Conservation (phyloP, 331 rosid genomes). For the Dryas integrifolia region DNA sequence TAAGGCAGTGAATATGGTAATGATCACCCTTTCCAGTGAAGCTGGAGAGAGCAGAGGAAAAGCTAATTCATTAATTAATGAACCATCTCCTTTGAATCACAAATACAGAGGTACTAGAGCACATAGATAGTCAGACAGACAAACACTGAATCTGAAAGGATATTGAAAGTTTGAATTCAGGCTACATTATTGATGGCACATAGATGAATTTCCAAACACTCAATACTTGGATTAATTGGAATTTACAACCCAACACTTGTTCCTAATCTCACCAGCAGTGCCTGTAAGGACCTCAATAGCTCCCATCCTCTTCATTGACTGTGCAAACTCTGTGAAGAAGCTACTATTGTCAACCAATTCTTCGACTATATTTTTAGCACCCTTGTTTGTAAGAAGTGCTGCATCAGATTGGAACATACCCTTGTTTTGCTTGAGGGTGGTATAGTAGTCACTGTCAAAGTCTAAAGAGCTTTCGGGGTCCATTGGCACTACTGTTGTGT, state of each 20-base stretch:
- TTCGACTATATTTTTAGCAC: not conserved
- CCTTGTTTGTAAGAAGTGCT: constrained; percentile 27
- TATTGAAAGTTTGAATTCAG: too few species aligned
- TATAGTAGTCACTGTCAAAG: constrained; percentile 31
- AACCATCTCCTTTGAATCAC: too few species aligned
- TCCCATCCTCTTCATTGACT: constrained; percentile 33
- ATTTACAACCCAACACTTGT: constrained; percentile 29
- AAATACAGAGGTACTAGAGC: too few species aligned
- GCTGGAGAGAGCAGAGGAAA: too few species aligned
- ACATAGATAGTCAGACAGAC: too few species aligned
- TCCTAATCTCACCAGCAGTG: constrained; percentile 35
- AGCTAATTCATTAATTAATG: too few species aligned
- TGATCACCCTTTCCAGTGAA: too few species aligned
- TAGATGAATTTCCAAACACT: not conserved
- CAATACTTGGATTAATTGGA: not conserved
- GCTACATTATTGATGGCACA: not conserved
- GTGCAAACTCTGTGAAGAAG: constrained; percentile 31
- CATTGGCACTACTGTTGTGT: constrained; percentile 26
- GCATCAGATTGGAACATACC: constrained; percentile 48
- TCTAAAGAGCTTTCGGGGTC: constrained; percentile 28
- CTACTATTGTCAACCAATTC: not conserved
- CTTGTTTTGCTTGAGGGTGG: constrained; percentile 12
- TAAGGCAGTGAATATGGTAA: too few species aligned
- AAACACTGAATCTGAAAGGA: too few species aligned
- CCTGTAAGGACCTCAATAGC: constrained; percentile 36